A percentile compares a stretch with the other conserved stretches of the same genome.
These are phyloP conservation scores for Podospora sp. DNA, from an alignment of 495 filamentous ascomycete species.

Conservation along the genomic window DNA sequence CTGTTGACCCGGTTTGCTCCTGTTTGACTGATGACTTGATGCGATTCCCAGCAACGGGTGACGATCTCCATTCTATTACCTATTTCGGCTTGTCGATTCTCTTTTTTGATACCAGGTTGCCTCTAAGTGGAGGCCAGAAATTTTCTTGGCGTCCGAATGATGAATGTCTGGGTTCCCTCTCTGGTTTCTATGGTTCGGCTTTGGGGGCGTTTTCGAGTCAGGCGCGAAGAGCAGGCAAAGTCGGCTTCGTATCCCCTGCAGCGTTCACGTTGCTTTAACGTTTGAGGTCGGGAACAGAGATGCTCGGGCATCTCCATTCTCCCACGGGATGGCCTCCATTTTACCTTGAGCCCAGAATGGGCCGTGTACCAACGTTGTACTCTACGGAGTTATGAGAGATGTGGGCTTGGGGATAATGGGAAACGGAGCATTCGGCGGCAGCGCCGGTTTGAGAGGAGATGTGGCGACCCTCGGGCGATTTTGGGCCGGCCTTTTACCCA, in stretches of 20 bases:
- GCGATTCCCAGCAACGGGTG: background rate
- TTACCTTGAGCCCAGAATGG: background rate
- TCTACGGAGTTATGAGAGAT: slow-evolving; percentile 1
- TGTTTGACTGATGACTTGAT: background rate
- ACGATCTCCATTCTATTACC: background rate
- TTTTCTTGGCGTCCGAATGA: background rate
- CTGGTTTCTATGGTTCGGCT: background rate
- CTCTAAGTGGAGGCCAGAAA: background rate
- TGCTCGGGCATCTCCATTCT: background rate
- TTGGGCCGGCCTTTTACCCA: background rate
- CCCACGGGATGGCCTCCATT: background rate
- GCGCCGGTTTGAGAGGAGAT: background rate
- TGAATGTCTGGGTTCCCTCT: background rate
- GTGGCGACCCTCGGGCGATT: background rate
- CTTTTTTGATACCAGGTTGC: slow-evolving; percentile 2
- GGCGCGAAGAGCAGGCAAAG: background rate
- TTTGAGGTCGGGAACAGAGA: slow-evolving; percentile 7
- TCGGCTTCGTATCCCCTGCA: background rate
- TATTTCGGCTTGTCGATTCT: background rate
- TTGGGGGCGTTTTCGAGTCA: background rate
- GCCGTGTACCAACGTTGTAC: slow-evolving; percentile 9
- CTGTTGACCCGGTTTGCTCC: background rate
- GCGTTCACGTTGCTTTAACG: background rate
- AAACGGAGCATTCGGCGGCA: background rate
- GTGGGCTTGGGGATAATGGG: background rate